Base-by-base conservation (phyloP, 441 rosid species). In the Erodium moschatum region DNA sequence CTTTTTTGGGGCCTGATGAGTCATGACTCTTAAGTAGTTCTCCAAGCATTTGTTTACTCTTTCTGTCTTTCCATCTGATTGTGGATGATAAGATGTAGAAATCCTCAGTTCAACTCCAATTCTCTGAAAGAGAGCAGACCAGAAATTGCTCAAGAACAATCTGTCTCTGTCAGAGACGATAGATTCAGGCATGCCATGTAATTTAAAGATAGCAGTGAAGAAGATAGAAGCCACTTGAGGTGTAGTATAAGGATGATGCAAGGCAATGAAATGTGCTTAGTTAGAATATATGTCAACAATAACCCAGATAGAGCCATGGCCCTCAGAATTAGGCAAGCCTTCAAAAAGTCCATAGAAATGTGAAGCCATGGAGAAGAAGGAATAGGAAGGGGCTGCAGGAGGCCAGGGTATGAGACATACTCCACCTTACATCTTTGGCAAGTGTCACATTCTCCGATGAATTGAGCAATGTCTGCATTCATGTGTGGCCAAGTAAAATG, bases 321-420 rank as follows among this genome's bases (percentile, higher is more conserved):
- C 72, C 0, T 33, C 0, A 1, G 66, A 75, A 0, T 4, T 48
- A 1, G 69, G 74, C 0, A 71, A 16, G 0, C 69, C 27, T 12
- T 19, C 46, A 0, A 63, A 44, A 75, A 75, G 8, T 70, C 78
- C 27, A 70, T 42, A 2, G 21, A 3, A 2, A 75, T 31, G 3
- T 75, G 72, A 0, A 13, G 15, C 64, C 65, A 74, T 0, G 66
- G 10, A 9, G 4, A 6, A 0, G 8, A 11, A 0, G 50, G 70
- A 5, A 46, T 2, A 0, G 50, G 18, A 0, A 69, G 7, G 2
- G 67, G 63, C 24, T 73, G 76, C 0, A 50, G 4, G 1, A 68
- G 13, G 0, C 48, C 46, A 0, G 50, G 12, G 2, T 24, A 20
- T 0, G 15, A n/a, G 0, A 13, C 1, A 3, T 18, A 18, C 20